Evolutionary conservation across 495 filamentous ascomycete species (phyloP).

Genomic region (Aspergillus nanangensis): DNA sequence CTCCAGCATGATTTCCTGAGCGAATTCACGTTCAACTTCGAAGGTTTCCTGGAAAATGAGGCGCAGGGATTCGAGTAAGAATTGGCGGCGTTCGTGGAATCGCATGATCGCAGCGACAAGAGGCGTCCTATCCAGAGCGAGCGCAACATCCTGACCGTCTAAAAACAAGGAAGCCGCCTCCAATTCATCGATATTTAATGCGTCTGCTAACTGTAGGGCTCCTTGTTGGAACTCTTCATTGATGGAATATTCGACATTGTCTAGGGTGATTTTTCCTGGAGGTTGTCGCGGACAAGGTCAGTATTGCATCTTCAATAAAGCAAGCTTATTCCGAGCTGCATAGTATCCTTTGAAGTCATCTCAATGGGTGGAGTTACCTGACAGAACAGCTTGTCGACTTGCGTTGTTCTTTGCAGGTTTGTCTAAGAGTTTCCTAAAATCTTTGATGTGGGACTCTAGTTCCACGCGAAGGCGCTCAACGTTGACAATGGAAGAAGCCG

Average conservation of each 20-base stretch:
- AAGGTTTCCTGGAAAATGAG: slow-evolving; percentile 63
- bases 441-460: slow-evolving; percentile 62
- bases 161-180: slow-evolving; percentile 72
- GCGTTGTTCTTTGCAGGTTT: slow-evolving; percentile 65
- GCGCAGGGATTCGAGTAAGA: slow-evolving; percentile 76
- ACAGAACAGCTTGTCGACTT: slow-evolving; percentile 56
- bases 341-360: not conserved
- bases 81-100: slow-evolving; percentile 77
- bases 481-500: slow-evolving; percentile 55
- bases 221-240: slow-evolving; percentile 83
- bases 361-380: slow-evolving; percentile 32
- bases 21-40: slow-evolving; percentile 49
- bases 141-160: slow-evolving; percentile 58
- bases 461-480: slow-evolving; percentile 60
- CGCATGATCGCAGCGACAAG: slow-evolving; percentile 71
- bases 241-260: slow-evolving; percentile 70
- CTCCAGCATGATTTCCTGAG: slow-evolving; percentile 37
- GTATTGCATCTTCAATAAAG: slow-evolving; percentile 4
- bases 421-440: slow-evolving; percentile 74
- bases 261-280: slow-evolving; percentile 65
- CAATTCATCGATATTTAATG: slow-evolving; percentile 83
- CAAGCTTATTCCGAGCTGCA: not conserved
- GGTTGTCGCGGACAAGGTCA: slow-evolving; percentile 26
- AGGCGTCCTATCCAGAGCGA: slow-evolving; percentile 60
- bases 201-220: slow-evolving; percentile 74